phyloP scores from a whole-genome alignment of 352 stramenopile species.

The Phytophthora cryptogea region DNA sequence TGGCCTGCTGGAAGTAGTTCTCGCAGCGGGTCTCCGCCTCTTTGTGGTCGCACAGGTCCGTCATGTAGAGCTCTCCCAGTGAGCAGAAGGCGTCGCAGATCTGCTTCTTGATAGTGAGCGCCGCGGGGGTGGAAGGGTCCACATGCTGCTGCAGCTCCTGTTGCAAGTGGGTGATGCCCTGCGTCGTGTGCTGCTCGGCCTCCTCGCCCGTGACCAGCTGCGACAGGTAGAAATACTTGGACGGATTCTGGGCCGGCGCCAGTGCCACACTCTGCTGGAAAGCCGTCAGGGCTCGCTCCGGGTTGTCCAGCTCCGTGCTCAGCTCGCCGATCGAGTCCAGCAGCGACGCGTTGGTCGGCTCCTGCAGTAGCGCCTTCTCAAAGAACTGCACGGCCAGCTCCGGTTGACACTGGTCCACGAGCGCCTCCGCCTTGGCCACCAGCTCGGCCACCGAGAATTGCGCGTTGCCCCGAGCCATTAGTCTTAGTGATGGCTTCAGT shows the following conservation, averaged over 20 bases:
- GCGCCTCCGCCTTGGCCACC: constrained; percentile 78
- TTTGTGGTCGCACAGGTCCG: constrained; percentile 93
- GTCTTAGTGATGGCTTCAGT: constrained; percentile 13
- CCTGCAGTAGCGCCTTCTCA: constrained; percentile 72
- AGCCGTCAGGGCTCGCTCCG: constrained; percentile 67
- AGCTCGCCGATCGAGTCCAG: constrained; percentile 84
- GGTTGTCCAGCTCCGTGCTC: constrained; percentile 81
- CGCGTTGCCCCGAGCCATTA: constrained; percentile 34
- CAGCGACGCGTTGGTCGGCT: constrained; percentile 70
- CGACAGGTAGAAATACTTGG: constrained; percentile 87
- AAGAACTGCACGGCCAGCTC: constrained; percentile 87
- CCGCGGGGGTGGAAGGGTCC: constrained; percentile 51
- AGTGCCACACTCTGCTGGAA: constrained; percentile 77
- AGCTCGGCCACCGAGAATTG: constrained; percentile 72
- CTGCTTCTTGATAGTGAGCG: constrained; percentile 85
- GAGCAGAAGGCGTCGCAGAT: constrained; percentile 94
- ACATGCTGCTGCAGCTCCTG: constrained; percentile 56
- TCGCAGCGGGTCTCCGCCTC: constrained; percentile 95
- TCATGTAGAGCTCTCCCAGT: constrained; percentile 97
- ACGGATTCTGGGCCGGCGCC: constrained; percentile 70
- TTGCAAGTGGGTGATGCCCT: constrained; percentile 74
- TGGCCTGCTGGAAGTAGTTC: constrained; percentile 85
- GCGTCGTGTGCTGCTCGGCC: constrained; percentile 63
- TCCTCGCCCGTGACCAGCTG: constrained; percentile 81
- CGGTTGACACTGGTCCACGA: constrained; percentile 87